phyloP scores from a whole-genome alignment of 1,284 basidiomycete species.

The Coriolopsis trogii region DNA sequence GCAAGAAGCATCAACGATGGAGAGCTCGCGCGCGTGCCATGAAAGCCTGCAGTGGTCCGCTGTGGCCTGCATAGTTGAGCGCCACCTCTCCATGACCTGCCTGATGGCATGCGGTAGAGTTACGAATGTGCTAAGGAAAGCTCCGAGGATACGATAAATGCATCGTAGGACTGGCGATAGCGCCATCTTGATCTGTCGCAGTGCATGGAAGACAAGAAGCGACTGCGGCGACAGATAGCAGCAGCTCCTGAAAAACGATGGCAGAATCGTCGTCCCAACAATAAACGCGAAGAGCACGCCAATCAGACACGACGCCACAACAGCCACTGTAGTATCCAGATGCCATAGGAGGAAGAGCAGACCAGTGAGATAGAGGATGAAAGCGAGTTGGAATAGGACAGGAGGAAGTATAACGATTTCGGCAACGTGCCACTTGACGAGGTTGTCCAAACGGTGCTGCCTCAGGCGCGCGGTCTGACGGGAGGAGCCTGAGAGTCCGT shows the following conservation, averaged over 20 bases:
- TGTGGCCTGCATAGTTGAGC: no score
- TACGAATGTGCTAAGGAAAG: no score
- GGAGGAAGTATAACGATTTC: slow-evolving; percentile 16
- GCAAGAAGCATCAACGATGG: no score
- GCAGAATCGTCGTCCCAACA: slow-evolving; percentile 4
- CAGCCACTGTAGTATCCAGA: slow-evolving; percentile 10
- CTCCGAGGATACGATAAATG: no score
- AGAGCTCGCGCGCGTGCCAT: no score
- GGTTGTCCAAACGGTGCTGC: slow-evolving; percentile 13
- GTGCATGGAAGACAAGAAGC: not conserved
- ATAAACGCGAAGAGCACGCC: not conserved
- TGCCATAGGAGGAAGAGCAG: slow-evolving; percentile 16
- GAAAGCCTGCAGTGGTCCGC: no score
- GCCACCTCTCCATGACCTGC: no score
- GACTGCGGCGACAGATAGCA: slow-evolving; percentile 2
- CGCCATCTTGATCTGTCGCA: no score
- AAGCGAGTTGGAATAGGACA: slow-evolving; percentile 13
- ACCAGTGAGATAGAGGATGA: slow-evolving; percentile 17
- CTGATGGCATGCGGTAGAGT: no score
- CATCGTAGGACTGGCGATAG: no score
- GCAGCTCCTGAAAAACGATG: slow-evolving; percentile 2
- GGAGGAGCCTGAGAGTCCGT: slow-evolving; percentile 3
- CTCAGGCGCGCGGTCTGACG: slow-evolving; percentile 11
- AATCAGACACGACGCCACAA: not conserved
- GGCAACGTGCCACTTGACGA: slow-evolving; percentile 15